phyloP scores from a whole-genome alignment of 1,284 basidiomycete species.

The Trichosporon ovoides region DNA sequence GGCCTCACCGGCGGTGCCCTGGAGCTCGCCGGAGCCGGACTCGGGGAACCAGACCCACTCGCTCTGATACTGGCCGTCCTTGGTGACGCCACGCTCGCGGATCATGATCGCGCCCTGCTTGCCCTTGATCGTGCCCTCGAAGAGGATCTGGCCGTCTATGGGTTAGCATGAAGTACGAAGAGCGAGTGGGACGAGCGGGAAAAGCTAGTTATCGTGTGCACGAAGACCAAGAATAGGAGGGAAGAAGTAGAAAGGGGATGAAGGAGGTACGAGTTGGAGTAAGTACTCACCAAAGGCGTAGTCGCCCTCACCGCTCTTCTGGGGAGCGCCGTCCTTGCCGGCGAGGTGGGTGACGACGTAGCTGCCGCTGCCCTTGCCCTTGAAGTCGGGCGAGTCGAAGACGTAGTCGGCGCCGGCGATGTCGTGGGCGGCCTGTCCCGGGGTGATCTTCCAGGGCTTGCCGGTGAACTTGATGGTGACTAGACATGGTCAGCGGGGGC shows the following conservation, averaged over 20 bases:
- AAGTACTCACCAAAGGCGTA: conserved; percentile 6
- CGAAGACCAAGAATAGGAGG: no score
- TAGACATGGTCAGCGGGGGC: not conserved
- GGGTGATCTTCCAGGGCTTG: conserved; percentile 5
- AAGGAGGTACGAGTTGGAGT: no score
- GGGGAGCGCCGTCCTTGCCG: not conserved
- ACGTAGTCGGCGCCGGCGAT: not conserved
- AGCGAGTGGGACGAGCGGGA: no score
- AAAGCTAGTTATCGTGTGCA: no score
- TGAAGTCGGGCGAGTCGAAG: conserved; percentile 3
- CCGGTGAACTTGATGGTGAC: not conserved
- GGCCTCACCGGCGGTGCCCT: conserved; percentile 5
- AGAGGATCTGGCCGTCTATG: conserved; percentile 11
- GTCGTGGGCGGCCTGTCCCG: not conserved
- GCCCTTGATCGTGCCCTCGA: conserved; percentile 12
- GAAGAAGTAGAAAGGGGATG: no score
- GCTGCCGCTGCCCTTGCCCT: conserved; percentile 6
- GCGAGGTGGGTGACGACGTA: conserved; percentile 6
- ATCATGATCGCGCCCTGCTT: conserved; percentile 9
- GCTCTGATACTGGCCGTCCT: not conserved
- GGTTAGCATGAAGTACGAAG: no score
- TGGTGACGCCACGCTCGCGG: conserved; percentile 5
- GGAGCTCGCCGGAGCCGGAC: conserved; percentile 7
- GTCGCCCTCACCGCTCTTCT: not conserved
- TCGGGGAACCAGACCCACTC: conserved; percentile 7